A percentile compares a stretch with the other conserved stretches of the same genome.
Conservation (phyloP, 768 basidiomycete genomes). For the Lactarius sp. region DNA sequence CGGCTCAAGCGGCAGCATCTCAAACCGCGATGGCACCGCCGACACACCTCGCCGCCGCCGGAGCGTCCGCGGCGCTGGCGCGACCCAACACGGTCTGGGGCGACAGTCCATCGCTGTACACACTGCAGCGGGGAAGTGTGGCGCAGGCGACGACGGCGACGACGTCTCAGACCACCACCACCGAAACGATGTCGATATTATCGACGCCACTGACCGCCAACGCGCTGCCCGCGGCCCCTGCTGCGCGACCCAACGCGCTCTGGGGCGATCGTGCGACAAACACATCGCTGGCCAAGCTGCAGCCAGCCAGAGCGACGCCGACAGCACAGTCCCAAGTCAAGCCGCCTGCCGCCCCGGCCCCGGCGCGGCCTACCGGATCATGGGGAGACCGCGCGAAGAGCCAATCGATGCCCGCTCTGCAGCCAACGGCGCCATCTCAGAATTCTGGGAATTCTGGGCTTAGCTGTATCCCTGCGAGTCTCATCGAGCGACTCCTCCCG, state of each 20-base stretch:
- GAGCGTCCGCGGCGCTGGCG: background rate
- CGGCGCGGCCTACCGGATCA: background rate
- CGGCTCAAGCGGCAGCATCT: background rate
- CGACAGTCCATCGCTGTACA: background rate
- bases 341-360: background rate
- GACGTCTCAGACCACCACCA: no score
- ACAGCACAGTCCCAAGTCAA: background rate
- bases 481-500: conserved; percentile 7
- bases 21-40: background rate
- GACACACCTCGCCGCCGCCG: background rate
- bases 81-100: background rate
- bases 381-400: background rate
- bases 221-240: no score
- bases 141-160: background rate
- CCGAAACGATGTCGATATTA: no score
- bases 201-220: no score
- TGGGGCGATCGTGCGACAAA: background rate
- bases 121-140: background rate
- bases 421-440: background rate
- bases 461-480: background rate
- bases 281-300: background rate
- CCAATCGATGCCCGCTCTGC: background rate
- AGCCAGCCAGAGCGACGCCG: background rate
- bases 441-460: background rate
- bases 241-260: background rate